Base-by-base conservation (phyloP, 2,329 filamentous ascomycete species). In the Cladosporium sp. region DNA sequence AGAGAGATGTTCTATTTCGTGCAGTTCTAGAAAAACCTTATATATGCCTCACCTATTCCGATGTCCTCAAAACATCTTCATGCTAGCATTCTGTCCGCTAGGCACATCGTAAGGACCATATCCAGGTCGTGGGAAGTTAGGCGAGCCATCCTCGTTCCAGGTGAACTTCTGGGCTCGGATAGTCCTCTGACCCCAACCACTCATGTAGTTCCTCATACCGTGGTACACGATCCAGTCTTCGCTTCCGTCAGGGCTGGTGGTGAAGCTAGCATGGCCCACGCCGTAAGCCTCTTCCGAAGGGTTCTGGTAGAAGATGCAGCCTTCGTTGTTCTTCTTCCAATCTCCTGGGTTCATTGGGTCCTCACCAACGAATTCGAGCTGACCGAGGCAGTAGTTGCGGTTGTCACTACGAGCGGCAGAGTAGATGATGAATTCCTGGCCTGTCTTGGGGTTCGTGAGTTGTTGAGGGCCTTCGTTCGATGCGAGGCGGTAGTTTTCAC, bases 151-250 rank as follows among this genome's bases (percentile, higher is more conserved):
- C 26, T 57, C 61, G 7, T 82, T 81, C 81, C 81, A 84, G 1
- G 69, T 75, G 67, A 84, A 84, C 70, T 77, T 79, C 75, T 85
- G 83, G 38, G 82, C 73, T 10, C 83, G 72, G 59, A 84, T 81
- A n/a, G 79, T 82, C 59, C 82, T 76, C 26, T 80, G 82, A 32
- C 69, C 71, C 82, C 81, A 84, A 0, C 82, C 80, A 58, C 78
- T 80, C 30, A 75, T 76, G n/a, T 81, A 80, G 70, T 84, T 78
- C 38, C 72, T 67, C 81, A 84, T 84, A 11, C 82, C 83, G 71
- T 84, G 83, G 71, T 85, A 85, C n/a, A 84, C 80, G 59, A 85
- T 81, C 81, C 81, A 85, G 64, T 82, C 75, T 72, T 85, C 80
- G 1, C 59, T 78, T 0, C 78, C 80, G 70, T 84, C 82, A 0